Evolutionary conservation across 2,329 filamentous ascomycete genomes (phyloP), one percentile per base, ranked within the genome.

Genomic region (Hypoxylon sp.): DNA sequence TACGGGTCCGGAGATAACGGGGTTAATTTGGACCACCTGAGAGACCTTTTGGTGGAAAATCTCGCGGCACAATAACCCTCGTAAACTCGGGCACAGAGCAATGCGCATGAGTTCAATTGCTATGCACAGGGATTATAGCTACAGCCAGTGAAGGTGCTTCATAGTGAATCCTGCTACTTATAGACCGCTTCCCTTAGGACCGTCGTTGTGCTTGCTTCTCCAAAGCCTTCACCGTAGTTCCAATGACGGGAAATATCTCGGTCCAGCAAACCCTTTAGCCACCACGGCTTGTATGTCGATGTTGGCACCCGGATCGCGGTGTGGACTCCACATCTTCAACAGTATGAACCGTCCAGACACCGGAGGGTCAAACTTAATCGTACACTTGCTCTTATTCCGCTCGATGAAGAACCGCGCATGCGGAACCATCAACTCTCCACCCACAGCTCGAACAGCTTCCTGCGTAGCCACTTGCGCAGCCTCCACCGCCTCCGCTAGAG

Each of bases 281-380:
- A 93, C 86, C 22, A 97, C 89, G 46, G 90, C 93, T 77, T 97
- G 91, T 38, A 98, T 93, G 75, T 97, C 93, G 68, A 97, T 96
- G 73, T 96, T 97, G 62, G 82, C 82, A 4, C 76, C 72, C 3
- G 86, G 83, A 49, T 89, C 87, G 24, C 88, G 85, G 63, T 87
- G 87, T 1, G 91, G 91, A 72, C 90, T 93, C 92, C 93, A 97
- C 77, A 97, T 87, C 82, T 97, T 97, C 68, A 98, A 82, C 42
- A 97, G 79, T 54, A 98, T 91, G 76, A 91, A 96, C 60, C 92
- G 87, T 4, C 92, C 92, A 9, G 92, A 93, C 64, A 96, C 86
- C 0, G 91, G 90, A 60, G 93, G 91, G 71, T 94, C 88, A 71
- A 98, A 97, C 62, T 88, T 90, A 72, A 98, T 91, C 12, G 90